Base-by-base conservation (phyloP, 73 alveolate genomes). In the Paraurostyla sp. region DNA sequence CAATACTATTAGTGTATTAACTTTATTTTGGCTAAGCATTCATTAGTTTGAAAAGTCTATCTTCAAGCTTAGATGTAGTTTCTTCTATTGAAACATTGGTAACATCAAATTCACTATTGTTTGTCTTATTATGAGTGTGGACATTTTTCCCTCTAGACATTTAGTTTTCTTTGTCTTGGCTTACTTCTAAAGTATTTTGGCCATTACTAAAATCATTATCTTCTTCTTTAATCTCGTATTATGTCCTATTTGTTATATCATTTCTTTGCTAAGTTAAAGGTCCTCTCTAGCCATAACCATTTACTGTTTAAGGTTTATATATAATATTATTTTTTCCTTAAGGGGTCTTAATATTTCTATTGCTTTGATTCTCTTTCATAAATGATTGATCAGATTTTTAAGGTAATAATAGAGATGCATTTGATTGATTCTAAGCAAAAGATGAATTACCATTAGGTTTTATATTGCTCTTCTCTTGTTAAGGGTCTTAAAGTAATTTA, bases 51-150 rank as follows among this genome's bases (percentile, higher is more conserved):
- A 65, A 22, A 0, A 65, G 9, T 65, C 58, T 65, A 1, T 65
- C 59, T 23, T 65, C 82, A 2, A 65, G 36, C 41, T 65, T 65
- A 16, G 82, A 38, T 13, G 82, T 65, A 0, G 82, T 65, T 15
- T 65, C 82, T 7, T 65, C 82, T 9, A 65, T 65, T 11, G 82
- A 65, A 4, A 65, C 3, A 38, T 33, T 65, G 23, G 60, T 38
- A 9, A 6, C 35, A 65, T 65, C 58, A 38, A 18, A 56, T 11
- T 54, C 69, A 54, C 69, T 54, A 54, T 20, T 54, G 9, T 54
- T 54, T 54, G 69, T 20, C 23, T 54, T 54, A 20, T 54, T 9
- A 18, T 7, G 15, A 9, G 69, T 54, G 27, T 54, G 6, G 6
- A n/a, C n/a, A n/a, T n/a, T n/a, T n/a, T n/a, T n/a, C n/a, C n/a